These are phyloP conservation scores for Kwoniella shandongensis DNA, from an alignment of 768 basidiomycete species.

Conservation along the genomic window DNA sequence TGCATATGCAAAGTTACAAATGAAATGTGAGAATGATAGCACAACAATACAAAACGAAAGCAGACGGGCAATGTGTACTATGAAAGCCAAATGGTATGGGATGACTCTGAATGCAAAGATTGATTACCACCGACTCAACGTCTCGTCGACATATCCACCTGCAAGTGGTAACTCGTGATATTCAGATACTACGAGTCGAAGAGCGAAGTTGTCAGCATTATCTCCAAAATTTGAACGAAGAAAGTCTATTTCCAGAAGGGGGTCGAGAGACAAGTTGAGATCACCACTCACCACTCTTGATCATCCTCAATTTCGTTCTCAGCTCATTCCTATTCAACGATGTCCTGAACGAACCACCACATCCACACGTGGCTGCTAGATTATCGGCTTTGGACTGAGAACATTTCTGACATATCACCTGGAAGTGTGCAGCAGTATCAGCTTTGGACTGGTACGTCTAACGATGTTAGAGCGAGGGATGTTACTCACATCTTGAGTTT, in stretches of 20 bases:
- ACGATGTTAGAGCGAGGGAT: not conserved
- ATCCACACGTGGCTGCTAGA: conserved; percentile 77
- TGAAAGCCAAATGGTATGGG: not conserved
- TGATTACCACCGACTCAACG: conserved; percentile 43
- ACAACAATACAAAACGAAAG: not conserved
- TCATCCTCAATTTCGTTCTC: conserved; percentile 70
- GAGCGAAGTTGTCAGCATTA: conserved; percentile 7
- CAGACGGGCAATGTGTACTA: too few relatives aligned
- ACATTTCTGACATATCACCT: conserved; percentile 79
- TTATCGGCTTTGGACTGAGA: conserved; percentile 88
- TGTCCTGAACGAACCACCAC: conserved; percentile 79
- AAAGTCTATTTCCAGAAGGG: too few relatives aligned
- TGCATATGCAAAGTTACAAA: too few relatives aligned
- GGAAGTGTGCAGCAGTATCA: not conserved
- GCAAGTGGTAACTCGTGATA: conserved; percentile 51
- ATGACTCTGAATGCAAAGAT: too few relatives aligned
- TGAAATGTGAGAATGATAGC: conserved; percentile 1
- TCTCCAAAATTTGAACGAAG: too few relatives aligned
- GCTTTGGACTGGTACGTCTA: not conserved
- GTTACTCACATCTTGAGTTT: conserved; percentile 70
- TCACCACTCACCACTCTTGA: conserved; percentile 60
- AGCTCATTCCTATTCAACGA: conserved; percentile 72
- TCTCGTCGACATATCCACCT: conserved; percentile 46
- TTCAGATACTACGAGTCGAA: conserved; percentile 35
- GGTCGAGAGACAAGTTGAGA: not conserved